These are phyloP conservation scores for Tulasnella sp. DNA, from an alignment of 768 basidiomycete species.

Conservation along the genomic window DNA sequence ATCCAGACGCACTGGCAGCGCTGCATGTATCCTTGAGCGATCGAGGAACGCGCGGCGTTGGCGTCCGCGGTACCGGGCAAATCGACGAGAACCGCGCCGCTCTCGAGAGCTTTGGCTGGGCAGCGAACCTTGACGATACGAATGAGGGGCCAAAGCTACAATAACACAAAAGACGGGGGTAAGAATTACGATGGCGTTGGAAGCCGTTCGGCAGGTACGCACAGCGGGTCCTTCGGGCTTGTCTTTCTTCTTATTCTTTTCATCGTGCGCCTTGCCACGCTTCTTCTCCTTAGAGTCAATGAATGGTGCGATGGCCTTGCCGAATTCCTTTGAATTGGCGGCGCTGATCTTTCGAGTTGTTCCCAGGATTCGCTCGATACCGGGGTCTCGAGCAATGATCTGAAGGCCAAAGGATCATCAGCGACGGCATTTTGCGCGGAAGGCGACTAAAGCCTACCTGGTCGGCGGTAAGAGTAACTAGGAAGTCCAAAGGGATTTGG, in stretches of 20 bases:
- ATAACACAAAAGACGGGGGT: background rate
- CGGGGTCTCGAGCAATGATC: constrained; percentile 33
- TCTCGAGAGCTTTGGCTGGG: constrained; percentile 50
- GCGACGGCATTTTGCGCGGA: background rate
- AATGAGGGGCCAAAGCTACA: constrained; percentile 60
- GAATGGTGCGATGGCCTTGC: constrained; percentile 56
- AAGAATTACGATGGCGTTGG: background rate
- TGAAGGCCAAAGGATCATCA: background rate
- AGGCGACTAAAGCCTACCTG: constrained; percentile 45
- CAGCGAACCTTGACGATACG: constrained; percentile 60
- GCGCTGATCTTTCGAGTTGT: constrained; percentile 52
- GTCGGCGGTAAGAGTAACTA: constrained; percentile 50
- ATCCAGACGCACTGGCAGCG: constrained; percentile 63
- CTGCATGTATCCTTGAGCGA: constrained; percentile 66
- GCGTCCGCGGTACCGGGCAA: constrained; percentile 62
- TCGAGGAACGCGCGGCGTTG: constrained; percentile 59
- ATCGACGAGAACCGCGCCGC: constrained; percentile 62
- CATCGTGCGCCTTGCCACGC: constrained; percentile 43
- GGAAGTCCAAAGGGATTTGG: constrained; percentile 46
- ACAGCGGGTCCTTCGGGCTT: constrained; percentile 40
- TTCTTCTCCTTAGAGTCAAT: constrained; percentile 62
- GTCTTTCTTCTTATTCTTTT: constrained; percentile 39
- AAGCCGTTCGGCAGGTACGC: constrained; percentile 30
- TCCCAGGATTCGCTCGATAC: constrained; percentile 49
- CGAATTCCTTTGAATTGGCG: constrained; percentile 51